A percentile compares a stretch with the other conserved stretches of the same genome.
These are phyloP conservation scores for Ogataea salicorniae DNA, from an alignment of 805 yeast species.

Conservation along the genomic window DNA sequence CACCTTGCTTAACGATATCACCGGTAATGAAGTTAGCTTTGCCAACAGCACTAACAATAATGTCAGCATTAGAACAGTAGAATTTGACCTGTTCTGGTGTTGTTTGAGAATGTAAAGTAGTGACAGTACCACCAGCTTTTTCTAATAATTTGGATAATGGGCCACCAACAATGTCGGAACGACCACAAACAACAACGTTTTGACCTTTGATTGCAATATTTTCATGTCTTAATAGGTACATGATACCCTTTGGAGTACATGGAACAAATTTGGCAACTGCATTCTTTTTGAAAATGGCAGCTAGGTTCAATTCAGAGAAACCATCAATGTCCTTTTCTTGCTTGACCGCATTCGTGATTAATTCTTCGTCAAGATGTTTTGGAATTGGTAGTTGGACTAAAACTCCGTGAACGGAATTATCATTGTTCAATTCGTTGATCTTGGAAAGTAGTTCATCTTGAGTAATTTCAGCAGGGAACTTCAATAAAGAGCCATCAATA, in stretches of 20 bases:
- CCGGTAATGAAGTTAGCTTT: constrained; percentile 78
- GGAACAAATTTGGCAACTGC: constrained; percentile 83
- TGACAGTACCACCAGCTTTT: constrained; percentile 80
- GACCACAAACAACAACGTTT: constrained; percentile 85
- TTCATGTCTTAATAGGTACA: constrained; percentile 69
- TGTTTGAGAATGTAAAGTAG: constrained; percentile 77
- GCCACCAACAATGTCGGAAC: constrained; percentile 94
- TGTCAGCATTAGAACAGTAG: constrained; percentile 65
- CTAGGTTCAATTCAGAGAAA: constrained; percentile 81
- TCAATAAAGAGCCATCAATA: constrained; percentile 60
- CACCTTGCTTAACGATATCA: constrained; percentile 81
- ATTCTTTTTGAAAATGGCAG: constrained; percentile 83
- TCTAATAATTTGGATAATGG: constrained; percentile 85
- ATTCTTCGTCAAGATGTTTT: constrained; percentile 66
- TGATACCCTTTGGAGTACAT: constrained; percentile 93
- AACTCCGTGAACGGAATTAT: constrained; percentile 76
- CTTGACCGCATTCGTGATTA: constrained; percentile 74
- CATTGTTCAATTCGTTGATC: constrained; percentile 63
- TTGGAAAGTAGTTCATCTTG: constrained; percentile 56
- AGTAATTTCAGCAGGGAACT: constrained; percentile 55
- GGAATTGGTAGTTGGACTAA: constrained; percentile 92
- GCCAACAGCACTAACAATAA: constrained; percentile 91
- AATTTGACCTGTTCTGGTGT: constrained; percentile 47
- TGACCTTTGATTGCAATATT: constrained; percentile 69
- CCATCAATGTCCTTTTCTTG: constrained; percentile 93